phyloP scores from a whole-genome alignment of 305 asterid genomes.

The Fraxinus dipetala region DNA sequence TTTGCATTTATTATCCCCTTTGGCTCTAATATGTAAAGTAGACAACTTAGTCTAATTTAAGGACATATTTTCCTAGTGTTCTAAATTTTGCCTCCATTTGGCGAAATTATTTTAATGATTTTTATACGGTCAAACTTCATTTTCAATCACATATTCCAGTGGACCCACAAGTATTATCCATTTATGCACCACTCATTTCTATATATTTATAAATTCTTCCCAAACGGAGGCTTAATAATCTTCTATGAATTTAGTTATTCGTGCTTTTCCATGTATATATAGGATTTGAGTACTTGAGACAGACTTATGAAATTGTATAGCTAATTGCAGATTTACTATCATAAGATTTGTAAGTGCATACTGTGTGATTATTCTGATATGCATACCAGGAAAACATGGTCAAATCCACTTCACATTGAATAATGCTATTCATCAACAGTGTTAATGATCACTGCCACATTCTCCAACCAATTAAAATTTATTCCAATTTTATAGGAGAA shows the following conservation, averaged over 20 bases:
- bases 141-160: background rate
- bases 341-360: background rate
- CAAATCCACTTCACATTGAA: background rate
- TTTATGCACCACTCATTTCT: background rate
- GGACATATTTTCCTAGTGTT: background rate
- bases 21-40: background rate
- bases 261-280: background rate
- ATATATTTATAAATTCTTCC: background rate
- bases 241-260: background rate
- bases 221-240: background rate
- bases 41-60: background rate
- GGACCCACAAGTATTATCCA: background rate
- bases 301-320: background rate
- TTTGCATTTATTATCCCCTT: background rate
- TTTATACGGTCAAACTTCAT: background rate
- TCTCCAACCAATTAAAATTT: background rate
- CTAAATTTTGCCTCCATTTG: background rate
- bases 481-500: background rate
- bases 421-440: background rate
- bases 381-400: background rate
- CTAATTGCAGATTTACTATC: background rate
- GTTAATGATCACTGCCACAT: background rate
- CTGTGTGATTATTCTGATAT: background rate
- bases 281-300: constrained; percentile 7
- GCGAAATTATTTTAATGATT: background rate